Evolutionary conservation across 805 yeast genomes (phyloP).

Genomic region (Ascoidea asiatica): DNA sequence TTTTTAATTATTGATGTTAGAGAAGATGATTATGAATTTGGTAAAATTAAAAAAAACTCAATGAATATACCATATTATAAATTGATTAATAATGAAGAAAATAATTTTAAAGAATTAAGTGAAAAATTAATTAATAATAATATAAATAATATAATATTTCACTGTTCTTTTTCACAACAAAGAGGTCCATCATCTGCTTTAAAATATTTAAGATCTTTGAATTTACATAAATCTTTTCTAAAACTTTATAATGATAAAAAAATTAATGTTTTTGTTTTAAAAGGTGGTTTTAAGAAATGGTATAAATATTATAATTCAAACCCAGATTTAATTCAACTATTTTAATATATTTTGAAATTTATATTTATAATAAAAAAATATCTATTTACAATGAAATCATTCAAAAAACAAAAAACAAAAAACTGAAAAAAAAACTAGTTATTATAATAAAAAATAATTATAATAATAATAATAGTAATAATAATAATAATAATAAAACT

Average conservation of each 20-base stretch:
- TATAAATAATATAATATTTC: conserved; percentile 58
- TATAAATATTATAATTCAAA: conserved; percentile 64
- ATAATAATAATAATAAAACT: background rate
- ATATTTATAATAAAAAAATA: too few relatives aligned
- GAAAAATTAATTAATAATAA: background rate
- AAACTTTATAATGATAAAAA: conserved; percentile 11
- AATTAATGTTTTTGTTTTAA: conserved; percentile 51
- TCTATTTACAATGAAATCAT: too few relatives aligned
- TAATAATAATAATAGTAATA: too few relatives aligned
- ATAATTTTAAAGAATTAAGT: background rate
- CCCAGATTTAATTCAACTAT: conserved; percentile 2
- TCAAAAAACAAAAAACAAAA: too few relatives aligned
- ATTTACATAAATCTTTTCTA: conserved; percentile 12
- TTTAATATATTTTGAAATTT: too few relatives aligned
- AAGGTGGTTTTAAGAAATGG: conserved; percentile 85
- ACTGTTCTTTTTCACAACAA: conserved; percentile 83
- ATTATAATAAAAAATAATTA: too few relatives aligned
- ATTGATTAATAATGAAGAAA: too few relatives aligned
- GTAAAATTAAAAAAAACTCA: conserved; percentile 32
- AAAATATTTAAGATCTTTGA: conserved; percentile 27
- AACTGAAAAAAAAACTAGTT: background rate
- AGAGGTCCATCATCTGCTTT: conserved; percentile 83
- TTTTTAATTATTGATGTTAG: conserved; percentile 10
- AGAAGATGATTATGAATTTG: conserved; percentile 25
- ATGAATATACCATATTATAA: conserved; percentile 21